A percentile compares a stretch with the other conserved stretches of the same genome.
These are phyloP conservation scores for Apostasia ramifera DNA, from an alignment of 106 monocot species.

Conservation along the genomic window DNA sequence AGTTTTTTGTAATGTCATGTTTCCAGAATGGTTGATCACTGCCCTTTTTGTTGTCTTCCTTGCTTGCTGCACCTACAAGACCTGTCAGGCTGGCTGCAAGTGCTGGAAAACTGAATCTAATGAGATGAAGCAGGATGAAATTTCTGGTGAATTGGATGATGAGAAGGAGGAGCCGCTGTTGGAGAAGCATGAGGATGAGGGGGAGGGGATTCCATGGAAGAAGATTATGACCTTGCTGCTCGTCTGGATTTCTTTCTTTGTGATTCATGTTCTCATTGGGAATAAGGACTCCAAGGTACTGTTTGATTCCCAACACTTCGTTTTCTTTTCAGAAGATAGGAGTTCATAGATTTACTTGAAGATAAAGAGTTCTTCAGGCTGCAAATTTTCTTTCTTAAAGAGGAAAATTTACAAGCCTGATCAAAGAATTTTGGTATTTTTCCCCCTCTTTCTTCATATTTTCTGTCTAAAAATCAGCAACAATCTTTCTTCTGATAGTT, in stretches of 20 bases:
- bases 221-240: slow-evolving; percentile 44
- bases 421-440: too few relatives aligned
- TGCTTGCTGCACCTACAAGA: slow-evolving; percentile 50
- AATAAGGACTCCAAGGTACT: slow-evolving; percentile 46
- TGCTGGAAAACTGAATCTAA: slow-evolving; percentile 57
- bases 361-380: too few relatives aligned
- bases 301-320: background rate
- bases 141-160: background rate
- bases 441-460: too few relatives aligned
- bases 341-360: too few relatives aligned
- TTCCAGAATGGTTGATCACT: slow-evolving; percentile 82
- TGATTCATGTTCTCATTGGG: slow-evolving; percentile 44
- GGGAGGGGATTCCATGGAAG: slow-evolving; percentile 22
- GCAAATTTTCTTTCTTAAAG: too few relatives aligned
- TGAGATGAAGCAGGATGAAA: background rate
- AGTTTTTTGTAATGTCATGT: slow-evolving; percentile 62
- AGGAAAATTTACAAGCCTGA: too few relatives aligned
- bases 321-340: too few relatives aligned
- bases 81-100: slow-evolving; percentile 35
- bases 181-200: background rate
- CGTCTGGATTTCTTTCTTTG: slow-evolving; percentile 66
- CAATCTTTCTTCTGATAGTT: too few relatives aligned
- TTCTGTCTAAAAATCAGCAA: too few relatives aligned
- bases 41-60: slow-evolving; percentile 47
- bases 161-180: slow-evolving; percentile 26